Conservation (phyloP, 352 stramenopile species). For the Phytophthora sojae region DNA sequence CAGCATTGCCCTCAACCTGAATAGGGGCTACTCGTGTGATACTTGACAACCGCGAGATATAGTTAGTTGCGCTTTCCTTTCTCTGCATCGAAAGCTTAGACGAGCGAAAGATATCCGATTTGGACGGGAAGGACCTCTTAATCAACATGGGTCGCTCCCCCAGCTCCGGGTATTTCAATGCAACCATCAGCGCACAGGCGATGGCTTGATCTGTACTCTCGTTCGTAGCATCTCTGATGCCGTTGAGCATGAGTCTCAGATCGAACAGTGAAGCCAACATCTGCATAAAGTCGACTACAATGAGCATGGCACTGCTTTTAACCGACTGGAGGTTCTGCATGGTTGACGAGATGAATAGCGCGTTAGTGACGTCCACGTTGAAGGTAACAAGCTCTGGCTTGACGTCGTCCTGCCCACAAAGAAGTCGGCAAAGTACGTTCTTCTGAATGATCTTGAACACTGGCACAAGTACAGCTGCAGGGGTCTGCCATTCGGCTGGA, state of each 20-base stretch:
- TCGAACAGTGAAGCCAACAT: slow-evolving; percentile 37
- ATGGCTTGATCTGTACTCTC: slow-evolving; percentile 20
- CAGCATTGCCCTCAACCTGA: background rate
- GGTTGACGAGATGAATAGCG: slow-evolving; percentile 48
- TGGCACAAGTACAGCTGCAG: slow-evolving; percentile 11
- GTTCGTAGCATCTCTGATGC: slow-evolving; percentile 10
- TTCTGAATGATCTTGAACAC: slow-evolving; percentile 22
- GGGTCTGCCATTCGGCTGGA: slow-evolving; percentile 13
- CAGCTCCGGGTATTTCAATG: slow-evolving; percentile 15
- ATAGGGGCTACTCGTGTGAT: slow-evolving; percentile 1
- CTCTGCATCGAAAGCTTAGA: slow-evolving; percentile 4
- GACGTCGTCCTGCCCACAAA: slow-evolving; percentile 31
- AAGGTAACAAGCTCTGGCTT: slow-evolving; percentile 53
- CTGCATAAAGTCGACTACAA: slow-evolving; percentile 43
- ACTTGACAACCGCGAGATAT: background rate
- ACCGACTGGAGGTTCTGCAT: slow-evolving; percentile 45
- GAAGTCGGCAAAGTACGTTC: slow-evolving; percentile 21
- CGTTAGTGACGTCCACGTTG: slow-evolving; percentile 56
- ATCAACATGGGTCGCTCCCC: background rate
- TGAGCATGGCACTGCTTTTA: slow-evolving; percentile 34
- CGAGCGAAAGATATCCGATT: slow-evolving; percentile 13
- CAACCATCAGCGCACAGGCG: slow-evolving; percentile 11
- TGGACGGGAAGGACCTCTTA: background rate
- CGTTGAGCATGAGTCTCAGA: slow-evolving; percentile 24
- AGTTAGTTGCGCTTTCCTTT: background rate